phyloP scores from a whole-genome alignment of 1,284 basidiomycete genomes.

The Cutaneotrichosporon spelunceum region DNA sequence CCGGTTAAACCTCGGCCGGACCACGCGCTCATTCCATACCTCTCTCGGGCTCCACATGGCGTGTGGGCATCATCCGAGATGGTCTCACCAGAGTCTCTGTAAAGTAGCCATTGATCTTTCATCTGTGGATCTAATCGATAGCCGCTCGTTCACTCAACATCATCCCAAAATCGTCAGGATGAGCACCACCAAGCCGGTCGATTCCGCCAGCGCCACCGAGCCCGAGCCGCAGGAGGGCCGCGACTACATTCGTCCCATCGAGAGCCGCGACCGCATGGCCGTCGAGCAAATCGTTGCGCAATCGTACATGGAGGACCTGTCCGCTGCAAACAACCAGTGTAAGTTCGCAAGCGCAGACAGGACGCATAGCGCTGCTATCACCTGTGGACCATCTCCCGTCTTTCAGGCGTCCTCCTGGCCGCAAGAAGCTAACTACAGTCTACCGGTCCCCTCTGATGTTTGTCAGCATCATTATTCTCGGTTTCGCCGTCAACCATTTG shows the following conservation, averaged over 20 bases:
- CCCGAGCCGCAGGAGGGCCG: slow-evolving; percentile 5
- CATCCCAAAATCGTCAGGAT: neutral
- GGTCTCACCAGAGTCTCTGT: neutral
- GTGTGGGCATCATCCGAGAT: neutral
- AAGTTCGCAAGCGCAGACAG: slow-evolving; percentile 23
- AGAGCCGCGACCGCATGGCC: slow-evolving; percentile 58
- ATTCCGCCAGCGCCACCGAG: neutral
- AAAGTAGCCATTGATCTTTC: neutral
- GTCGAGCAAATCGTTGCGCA: slow-evolving; percentile 67
- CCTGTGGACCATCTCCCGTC: neutral
- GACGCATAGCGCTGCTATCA: neutral
- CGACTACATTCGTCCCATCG: slow-evolving; percentile 58
- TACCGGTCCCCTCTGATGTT: slow-evolving; percentile 62
- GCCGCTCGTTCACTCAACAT: neutral
- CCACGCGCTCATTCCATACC: neutral
- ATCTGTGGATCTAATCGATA: neutral
- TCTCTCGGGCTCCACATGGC: neutral
- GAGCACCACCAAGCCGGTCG: neutral
- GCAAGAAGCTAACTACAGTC: slow-evolving; percentile 52
- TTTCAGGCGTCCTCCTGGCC: neutral
- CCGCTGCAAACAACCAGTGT: slow-evolving; percentile 66
- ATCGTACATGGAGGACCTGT: slow-evolving; percentile 66
- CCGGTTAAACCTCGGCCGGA: neutral
- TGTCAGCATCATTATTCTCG: slow-evolving; percentile 60
- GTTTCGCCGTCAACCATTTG: slow-evolving; percentile 59